Base-by-base conservation (phyloP, 345 rosid genomes). In the Gossypium arboreum region DNA sequence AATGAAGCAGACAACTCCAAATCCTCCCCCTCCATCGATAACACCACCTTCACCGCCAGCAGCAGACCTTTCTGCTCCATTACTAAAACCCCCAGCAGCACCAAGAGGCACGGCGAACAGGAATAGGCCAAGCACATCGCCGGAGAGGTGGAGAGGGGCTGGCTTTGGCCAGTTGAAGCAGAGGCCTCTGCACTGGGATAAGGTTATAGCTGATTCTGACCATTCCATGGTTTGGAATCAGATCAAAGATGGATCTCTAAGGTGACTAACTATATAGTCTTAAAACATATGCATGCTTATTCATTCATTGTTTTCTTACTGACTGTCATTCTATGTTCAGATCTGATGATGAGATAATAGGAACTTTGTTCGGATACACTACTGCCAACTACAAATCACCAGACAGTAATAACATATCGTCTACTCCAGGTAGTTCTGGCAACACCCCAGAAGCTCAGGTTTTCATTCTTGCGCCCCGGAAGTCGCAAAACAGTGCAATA, bases 141-240 rank as follows among this genome's bases (percentile, higher is more conserved):
- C 83, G 45, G 81, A 79, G 68, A 77, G 62, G 79, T 64, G 77
- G 34, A 74, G 45, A 56, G 78, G 72, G 59, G 80, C 79, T 60
- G 78, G 64, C 4, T 43, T 20, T 73, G 83, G 83, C 58, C 81
- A 60, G 8, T 60, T 75, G 80, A 88, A 86, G 83, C 81, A 83
- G 51, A 84, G 84, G 77, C 90, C 92, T 13, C 76, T 90, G 82
- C 87, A 86, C 50, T 86, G 94, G 92, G 94, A 90, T 71, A 90
- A 90, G 78, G 85, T 90, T 44, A 54, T 74, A 16, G 85, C 89
- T 45, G 79, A 82, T 78, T 80, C 81, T 57, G 89, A 90, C 64
- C 90, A 90, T 79, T 90, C 89, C 11, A 70, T 90, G 74, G 92
- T 90, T 50, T 90, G 94, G 94, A 82, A 90, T 82, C 79, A 86